Percentiles rank a stretch among this genome's conserved stretches.
These are phyloP conservation scores for Daldinia sp. DNA, from an alignment of 2,329 filamentous ascomycete species.

Conservation along the genomic window DNA sequence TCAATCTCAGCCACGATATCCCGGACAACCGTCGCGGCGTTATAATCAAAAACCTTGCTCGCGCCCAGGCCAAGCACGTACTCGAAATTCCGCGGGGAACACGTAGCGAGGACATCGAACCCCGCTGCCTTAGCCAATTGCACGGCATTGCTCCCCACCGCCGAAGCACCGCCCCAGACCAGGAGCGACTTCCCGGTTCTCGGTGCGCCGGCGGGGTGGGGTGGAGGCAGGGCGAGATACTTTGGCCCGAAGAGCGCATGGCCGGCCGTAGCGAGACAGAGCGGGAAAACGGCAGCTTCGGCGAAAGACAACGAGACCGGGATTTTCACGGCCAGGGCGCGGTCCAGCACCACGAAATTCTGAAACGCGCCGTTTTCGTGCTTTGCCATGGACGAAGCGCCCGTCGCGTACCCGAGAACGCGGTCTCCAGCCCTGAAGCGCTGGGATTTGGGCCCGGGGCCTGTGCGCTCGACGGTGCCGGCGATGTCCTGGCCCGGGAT, in stretches of 20 bases:
- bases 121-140: slow-evolving; percentile 15
- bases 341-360: slow-evolving; percentile 15
- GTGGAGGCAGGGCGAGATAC: slow-evolving; percentile 3
- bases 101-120: slow-evolving; percentile 21
- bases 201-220: not conserved
- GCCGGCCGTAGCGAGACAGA: slow-evolving; percentile 22
- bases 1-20: slow-evolving; percentile 17
- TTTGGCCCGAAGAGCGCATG: slow-evolving; percentile 17
- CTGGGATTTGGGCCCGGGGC: not conserved
- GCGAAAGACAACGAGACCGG: slow-evolving; percentile 8
- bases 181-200: slow-evolving; percentile 6
- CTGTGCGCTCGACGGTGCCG: slow-evolving; percentile 17
- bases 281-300: slow-evolving; percentile 21
- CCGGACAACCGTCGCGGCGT: not conserved
- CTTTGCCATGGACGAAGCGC: not conserved
- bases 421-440: slow-evolving; percentile 21
- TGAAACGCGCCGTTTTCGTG: slow-evolving; percentile 15
- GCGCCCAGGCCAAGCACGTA: slow-evolving; percentile 15
- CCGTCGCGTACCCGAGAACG: slow-evolving; percentile 2
- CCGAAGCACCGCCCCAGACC: slow-evolving; percentile 22
- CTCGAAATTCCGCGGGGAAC: slow-evolving; percentile 20
- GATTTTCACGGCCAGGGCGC: not conserved
- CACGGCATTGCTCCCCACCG: slow-evolving; percentile 21
- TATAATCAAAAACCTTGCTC: slow-evolving; percentile 15
- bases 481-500: slow-evolving; percentile 20